Percentiles rank a stretch among this genome's conserved stretches.
These are phyloP conservation scores for Rhynchosporium secalis DNA, from an alignment of 2,329 filamentous ascomycete genomes.

Conservation along the genomic window DNA sequence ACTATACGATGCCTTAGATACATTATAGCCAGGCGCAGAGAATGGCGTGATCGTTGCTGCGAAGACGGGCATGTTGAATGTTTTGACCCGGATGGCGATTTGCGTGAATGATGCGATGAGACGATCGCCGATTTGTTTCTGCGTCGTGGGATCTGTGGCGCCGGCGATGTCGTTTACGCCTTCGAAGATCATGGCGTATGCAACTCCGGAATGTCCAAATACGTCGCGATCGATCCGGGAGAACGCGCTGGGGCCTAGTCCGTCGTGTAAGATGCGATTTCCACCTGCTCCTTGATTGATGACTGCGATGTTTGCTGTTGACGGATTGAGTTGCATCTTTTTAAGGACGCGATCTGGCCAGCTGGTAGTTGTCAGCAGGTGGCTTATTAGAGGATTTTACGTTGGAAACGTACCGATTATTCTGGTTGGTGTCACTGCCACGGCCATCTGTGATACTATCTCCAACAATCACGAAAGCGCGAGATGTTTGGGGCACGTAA, in stretches of 20 bases:
- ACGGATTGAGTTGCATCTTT: constrained; percentile 49
- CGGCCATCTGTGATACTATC: constrained; percentile 69
- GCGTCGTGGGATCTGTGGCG: constrained; percentile 46
- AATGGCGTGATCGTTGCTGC: constrained; percentile 69
- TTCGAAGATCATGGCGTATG: constrained; percentile 65
- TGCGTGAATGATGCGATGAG: constrained; percentile 60
- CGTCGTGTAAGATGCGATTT: constrained; percentile 63
- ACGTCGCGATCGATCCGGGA: constrained; percentile 65
- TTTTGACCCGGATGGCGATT: constrained; percentile 55
- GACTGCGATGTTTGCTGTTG: constrained; percentile 53
- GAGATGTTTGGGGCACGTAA: constrained; percentile 46
- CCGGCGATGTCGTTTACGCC: constrained; percentile 68
- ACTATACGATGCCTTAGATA: constrained; percentile 51
- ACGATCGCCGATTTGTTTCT: constrained; percentile 49
- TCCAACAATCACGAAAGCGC: constrained; percentile 56
- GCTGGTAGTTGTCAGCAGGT: constrained; percentile 33
- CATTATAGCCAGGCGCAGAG: constrained; percentile 42
- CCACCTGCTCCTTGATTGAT: constrained; percentile 68
- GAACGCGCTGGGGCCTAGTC: constrained; percentile 61
- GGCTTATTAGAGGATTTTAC: not conserved
- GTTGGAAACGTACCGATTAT: constrained; percentile 49
- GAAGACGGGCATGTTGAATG: constrained; percentile 56
- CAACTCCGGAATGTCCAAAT: constrained; percentile 55
- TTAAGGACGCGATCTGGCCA: constrained; percentile 60
- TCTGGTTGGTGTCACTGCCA: constrained; percentile 59